Base-by-base conservation (phyloP, 108 stramenopile species). In the Schizochytrium sp. region DNA sequence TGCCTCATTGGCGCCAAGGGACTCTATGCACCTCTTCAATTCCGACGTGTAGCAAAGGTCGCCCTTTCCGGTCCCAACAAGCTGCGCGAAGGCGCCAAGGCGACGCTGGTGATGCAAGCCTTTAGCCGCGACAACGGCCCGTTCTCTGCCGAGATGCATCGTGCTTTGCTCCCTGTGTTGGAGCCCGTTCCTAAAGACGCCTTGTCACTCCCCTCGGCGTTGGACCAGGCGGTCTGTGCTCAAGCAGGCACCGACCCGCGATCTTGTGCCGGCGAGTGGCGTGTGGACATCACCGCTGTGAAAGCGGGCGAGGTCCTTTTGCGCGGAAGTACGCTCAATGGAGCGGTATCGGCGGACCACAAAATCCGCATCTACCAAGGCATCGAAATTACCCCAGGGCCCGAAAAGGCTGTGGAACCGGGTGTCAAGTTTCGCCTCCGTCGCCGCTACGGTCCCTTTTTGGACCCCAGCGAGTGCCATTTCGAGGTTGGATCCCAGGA, bases 1-100 rank as follows among this genome's bases (percentile, higher is more conserved):
- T 83, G 76, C 76, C 51, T 83, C 28, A 53, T 83, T 12, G 76
- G 76, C 8, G 19, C 76, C 0, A 6, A 21, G 19, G 48, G 48
- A 19, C n/a, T 83, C 48, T 4, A 12, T 14, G 28, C 51, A 4
- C 45, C 19, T 14, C 44, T 83, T 12, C 76, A 34, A 6, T 83
- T 83, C 76, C 45, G 48, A 6, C 6, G 76, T 6, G 51, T 83
- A 8, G 76, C 76, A 12, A 83, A 83, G 51, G 23, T 83, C 6
- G 48, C n/a, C 3, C 45, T 83, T 12, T 16, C 23, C 3, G 48
- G 45, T 3, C 76, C 76, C n/a, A 53, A 43, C 10, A 83, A 83
- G 23, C 6, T 83, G n/a, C 76, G 76, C 76, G 76, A 83, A 23
- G 76, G 76, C 76, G n/a, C 45, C 45, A 83, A 83, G n/a, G 19